Base-by-base conservation (phyloP, 2,329 filamentous ascomycete genomes). In the Calonectria ilicicola region DNA sequence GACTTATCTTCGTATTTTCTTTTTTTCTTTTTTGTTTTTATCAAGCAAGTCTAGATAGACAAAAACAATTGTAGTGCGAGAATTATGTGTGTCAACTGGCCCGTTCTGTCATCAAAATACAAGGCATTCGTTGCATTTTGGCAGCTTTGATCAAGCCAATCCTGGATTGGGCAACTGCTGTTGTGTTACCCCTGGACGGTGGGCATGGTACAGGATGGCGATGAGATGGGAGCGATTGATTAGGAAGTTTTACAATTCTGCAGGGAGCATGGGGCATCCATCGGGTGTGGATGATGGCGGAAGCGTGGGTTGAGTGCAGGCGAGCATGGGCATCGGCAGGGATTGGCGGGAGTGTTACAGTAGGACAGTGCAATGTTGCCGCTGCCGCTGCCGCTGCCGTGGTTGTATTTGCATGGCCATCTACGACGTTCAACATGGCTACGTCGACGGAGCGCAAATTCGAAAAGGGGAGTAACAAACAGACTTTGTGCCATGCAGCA, bases 31-130 rank as follows among this genome's bases (percentile, higher is more conserved):
- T 69, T 75, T 71, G 78, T 69, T 35, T 44, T 60, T 70, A 3
- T n/a, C n/a, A n/a, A 47, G 67, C 60, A 71, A 77, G 67, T 66
- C 44, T 67, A 72, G 69, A 64, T 75, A 70, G 68, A 56, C 15
- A 58, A 68, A 67, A 56, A 56, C 12, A 47, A 27, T 26, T 17
- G 14, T 5, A 51, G 4, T 17, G 27, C 44, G 32, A 29, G n/a
- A 66, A 67, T 51, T 49, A 65, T 73, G 73, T 72, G 44, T 23
- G 8, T 67, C 40, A 10, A 35, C 47, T 29, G 42, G 27, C 23
- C 14, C n/a, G 65, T 51, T 65, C 27, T 23, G 9, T 56, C 27
- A 49, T n/a, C n/a, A n/a, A 38, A 29, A 19, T 72, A 67, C 71
- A 64, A 67, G 42, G 73, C 74, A 73, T 72, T 71, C 74, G 70